phyloP scores from a whole-genome alignment of 352 stramenopile species.

The Phytopythium litorale region DNA sequence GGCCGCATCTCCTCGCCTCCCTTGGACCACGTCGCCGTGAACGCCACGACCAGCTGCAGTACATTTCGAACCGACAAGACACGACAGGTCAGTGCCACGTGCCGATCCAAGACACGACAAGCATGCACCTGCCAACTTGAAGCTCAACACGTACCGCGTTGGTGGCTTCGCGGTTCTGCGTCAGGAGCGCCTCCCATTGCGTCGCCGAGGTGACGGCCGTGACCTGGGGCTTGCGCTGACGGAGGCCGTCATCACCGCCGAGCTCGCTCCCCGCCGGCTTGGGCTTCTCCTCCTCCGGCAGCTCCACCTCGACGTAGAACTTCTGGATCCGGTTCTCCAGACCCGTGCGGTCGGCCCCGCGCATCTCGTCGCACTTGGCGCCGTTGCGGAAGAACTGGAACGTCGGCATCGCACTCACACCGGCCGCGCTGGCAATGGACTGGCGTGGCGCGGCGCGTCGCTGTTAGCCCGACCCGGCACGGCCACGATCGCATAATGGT shows the following conservation, averaged over 20 bases:
- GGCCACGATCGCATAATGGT: too few relatives aligned
- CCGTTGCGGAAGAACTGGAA: conserved; percentile 94
- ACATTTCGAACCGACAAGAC: not conserved
- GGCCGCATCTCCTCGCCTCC: conserved; percentile 78
- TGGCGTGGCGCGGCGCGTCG: conserved; percentile 7
- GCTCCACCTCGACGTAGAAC: conserved; percentile 75
- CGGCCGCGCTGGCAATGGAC: conserved; percentile 56
- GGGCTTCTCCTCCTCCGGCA: conserved; percentile 60
- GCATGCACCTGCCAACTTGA: not conserved
- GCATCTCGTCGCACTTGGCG: conserved; percentile 85
- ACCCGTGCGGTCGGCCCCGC: conserved; percentile 68
- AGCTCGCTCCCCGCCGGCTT: conserved; percentile 12
- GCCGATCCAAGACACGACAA: not conserved
- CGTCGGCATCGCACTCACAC: conserved; percentile 93
- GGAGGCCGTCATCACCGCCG: conserved; percentile 21
- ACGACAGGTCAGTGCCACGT: not conserved
- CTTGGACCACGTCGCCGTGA: too few relatives aligned
- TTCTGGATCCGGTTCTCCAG: conserved; percentile 67
- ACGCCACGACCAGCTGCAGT: too few relatives aligned
- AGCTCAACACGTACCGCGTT: too few relatives aligned
- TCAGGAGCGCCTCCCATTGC: conserved; percentile 49
- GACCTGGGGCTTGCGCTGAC: conserved; percentile 55
- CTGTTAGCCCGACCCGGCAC: too few relatives aligned
- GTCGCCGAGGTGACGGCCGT: conserved; percentile 40
- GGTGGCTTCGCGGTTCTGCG: conserved; percentile 38